phyloP scores from a whole-genome alignment of 1,284 basidiomycete species.

The Trichosporon sp. region DNA sequence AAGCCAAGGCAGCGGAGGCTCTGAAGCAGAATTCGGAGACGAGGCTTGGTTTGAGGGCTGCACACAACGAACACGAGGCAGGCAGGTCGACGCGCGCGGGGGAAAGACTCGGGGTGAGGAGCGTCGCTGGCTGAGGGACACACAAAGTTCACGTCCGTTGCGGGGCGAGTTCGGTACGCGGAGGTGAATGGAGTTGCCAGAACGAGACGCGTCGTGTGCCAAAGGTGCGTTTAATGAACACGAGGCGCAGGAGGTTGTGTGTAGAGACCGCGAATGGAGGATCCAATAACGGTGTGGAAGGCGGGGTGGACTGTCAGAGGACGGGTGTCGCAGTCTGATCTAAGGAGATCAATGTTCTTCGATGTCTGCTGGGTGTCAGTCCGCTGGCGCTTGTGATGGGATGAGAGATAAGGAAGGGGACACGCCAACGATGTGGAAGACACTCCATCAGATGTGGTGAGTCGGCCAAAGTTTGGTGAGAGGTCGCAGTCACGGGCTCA shows the following conservation, averaged over 20 bases:
- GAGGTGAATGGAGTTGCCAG: neutral
- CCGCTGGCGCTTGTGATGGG: too few relatives aligned
- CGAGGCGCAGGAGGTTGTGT: neutral
- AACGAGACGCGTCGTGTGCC: neutral
- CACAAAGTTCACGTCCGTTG: neutral
- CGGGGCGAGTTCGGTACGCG: neutral
- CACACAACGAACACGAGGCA: neutral
- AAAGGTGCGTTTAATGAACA: neutral
- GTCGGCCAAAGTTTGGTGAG: neutral
- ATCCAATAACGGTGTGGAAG: neutral
- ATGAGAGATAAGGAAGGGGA: neutral
- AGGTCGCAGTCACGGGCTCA: neutral
- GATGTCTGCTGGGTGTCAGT: neutral
- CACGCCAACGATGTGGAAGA: neutral
- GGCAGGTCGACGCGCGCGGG: neutral
- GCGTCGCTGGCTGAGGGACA: neutral
- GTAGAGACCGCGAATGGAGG: neutral
- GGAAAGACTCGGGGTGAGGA: neutral
- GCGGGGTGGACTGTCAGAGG: neutral
- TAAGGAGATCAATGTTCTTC: neutral
- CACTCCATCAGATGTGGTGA: neutral
- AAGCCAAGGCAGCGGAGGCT: neutral
- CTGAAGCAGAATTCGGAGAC: too few relatives aligned
- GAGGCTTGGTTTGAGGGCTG: neutral
- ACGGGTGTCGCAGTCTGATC: neutral